Evolutionary conservation across 2,329 filamentous ascomycete genomes (phyloP).

Genomic region (Ophiostoma himal-ulmi): DNA sequence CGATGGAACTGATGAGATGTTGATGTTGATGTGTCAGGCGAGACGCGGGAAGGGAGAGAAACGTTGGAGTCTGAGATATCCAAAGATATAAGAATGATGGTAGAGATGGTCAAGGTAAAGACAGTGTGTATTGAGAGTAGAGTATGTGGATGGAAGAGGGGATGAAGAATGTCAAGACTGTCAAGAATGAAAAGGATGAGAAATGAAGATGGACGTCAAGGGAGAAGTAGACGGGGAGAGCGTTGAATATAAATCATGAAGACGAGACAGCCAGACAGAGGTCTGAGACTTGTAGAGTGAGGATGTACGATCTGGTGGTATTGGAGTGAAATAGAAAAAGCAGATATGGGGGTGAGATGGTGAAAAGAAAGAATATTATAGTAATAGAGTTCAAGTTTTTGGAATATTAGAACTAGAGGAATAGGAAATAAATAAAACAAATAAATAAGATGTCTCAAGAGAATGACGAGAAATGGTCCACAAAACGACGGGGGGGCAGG

Average conservation of each 20-base stretch:
- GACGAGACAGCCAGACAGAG: constrained; percentile 13
- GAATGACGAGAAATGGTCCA: constrained; percentile 16
- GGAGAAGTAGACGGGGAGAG: constrained; percentile 16
- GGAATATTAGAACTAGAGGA: background rate
- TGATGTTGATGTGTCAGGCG: background rate
- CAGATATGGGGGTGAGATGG: constrained; percentile 12
- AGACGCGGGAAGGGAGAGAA: background rate
- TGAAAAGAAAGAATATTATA: constrained; percentile 21
- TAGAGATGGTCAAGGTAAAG: background rate
- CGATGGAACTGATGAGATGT: background rate
- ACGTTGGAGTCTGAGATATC: background rate
- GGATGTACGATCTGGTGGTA: background rate
- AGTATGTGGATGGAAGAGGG: background rate
- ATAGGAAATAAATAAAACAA: constrained; percentile 6
- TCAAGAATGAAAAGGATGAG: constrained; percentile 16
- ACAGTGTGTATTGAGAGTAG: background rate
- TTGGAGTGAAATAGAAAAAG: constrained; percentile 12
- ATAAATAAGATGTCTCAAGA: constrained; percentile 3
- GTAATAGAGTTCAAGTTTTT: background rate
- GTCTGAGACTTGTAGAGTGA: background rate
- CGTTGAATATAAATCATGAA: constrained; percentile 22
- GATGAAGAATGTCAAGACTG: constrained; percentile 16
- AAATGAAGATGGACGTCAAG: constrained; percentile 19
- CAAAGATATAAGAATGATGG: background rate
- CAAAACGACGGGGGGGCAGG: constrained; percentile 16